Percentiles rank a stretch among this genome's conserved stretches.
Evolutionary conservation across 2,329 filamentous ascomycete genomes (phyloP).

Genomic region (Cordyceps tenuipes): DNA sequence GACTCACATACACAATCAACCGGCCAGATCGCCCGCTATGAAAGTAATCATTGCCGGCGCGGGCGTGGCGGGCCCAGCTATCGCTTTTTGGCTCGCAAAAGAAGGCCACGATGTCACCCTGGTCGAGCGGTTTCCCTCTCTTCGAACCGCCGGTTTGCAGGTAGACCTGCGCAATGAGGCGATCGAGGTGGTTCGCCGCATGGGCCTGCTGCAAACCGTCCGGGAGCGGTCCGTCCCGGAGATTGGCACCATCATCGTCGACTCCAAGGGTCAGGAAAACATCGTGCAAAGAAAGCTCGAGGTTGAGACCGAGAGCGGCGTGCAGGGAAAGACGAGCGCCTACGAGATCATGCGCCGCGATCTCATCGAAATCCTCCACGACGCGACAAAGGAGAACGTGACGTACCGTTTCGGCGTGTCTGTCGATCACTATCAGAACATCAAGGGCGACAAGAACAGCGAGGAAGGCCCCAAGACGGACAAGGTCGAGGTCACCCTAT

Average conservation of each 20-base stretch:
- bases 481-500: conserved; percentile 23
- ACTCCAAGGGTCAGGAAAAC: conserved; percentile 25
- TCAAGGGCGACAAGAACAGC: conserved; percentile 13
- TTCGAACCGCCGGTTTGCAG: conserved; percentile 32
- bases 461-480: conserved; percentile 21
- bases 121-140: conserved; percentile 27
- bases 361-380: conserved; percentile 40
- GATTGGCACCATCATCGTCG: conserved; percentile 37
- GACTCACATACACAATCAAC: not conserved
- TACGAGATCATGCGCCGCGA: conserved; percentile 52
- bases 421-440: conserved; percentile 22
- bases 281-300: conserved; percentile 14
- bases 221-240: conserved; percentile 36
- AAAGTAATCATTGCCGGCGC: conserved; percentile 9
- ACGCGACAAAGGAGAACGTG: conserved; percentile 24
- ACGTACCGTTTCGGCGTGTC: conserved; percentile 24
- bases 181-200: conserved; percentile 25
- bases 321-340: conserved; percentile 40
- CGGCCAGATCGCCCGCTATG: not conserved
- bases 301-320: conserved; percentile 32
- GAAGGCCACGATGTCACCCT: conserved; percentile 20
- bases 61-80: conserved; percentile 7
- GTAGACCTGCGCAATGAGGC: conserved; percentile 35
- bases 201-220: conserved; percentile 29
- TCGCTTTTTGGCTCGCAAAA: conserved; percentile 9